These are phyloP conservation scores for Adansonia grandidieri DNA, from an alignment of 441 rosid genomes.

Conservation along the genomic window DNA sequence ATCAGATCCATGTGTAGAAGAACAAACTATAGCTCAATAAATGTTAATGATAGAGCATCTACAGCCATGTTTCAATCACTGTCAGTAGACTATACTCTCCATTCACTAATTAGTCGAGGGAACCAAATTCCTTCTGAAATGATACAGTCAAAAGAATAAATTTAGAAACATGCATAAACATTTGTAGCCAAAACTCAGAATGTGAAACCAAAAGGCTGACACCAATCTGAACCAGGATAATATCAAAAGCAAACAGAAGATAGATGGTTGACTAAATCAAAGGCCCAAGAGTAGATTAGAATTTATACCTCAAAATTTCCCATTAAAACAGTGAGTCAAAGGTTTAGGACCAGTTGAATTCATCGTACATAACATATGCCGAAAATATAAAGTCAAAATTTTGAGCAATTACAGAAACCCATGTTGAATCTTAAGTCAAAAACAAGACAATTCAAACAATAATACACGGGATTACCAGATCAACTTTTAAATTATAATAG, in stretches of 20 bases:
- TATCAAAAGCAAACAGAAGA: slow-evolving; percentile 11
- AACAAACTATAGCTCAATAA: slow-evolving; percentile 17
- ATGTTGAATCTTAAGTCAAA: slow-evolving; percentile 41
- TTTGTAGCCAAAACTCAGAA: neutral
- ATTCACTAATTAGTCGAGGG: neutral
- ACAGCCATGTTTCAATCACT: slow-evolving; percentile 9
- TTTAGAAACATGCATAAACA: slow-evolving; percentile 16
- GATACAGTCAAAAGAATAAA: neutral
- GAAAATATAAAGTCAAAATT: slow-evolving; percentile 29
- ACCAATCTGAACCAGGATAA: slow-evolving; percentile 7
- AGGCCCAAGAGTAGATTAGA: neutral
- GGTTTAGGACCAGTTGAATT: slow-evolving; percentile 9
- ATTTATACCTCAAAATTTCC: neutral
- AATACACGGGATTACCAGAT: slow-evolving; percentile 29
- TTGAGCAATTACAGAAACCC: slow-evolving; percentile 39
- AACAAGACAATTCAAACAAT: slow-evolving; percentile 27
- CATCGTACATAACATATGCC: neutral
- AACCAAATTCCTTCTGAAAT: neutral
- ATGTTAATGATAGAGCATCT: neutral
- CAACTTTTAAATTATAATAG: slow-evolving; percentile 18
- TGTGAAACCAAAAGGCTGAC: slow-evolving; percentile 12
- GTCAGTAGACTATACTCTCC: slow-evolving; percentile 8
- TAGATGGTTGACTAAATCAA: slow-evolving; percentile 17
- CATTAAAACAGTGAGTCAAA: slow-evolving; percentile 17
- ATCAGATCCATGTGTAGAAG: slow-evolving; percentile 6